These are phyloP conservation scores for Coleophoma eucalyptorum DNA, from an alignment of 2,329 filamentous ascomycete genomes.

Conservation along the genomic window DNA sequence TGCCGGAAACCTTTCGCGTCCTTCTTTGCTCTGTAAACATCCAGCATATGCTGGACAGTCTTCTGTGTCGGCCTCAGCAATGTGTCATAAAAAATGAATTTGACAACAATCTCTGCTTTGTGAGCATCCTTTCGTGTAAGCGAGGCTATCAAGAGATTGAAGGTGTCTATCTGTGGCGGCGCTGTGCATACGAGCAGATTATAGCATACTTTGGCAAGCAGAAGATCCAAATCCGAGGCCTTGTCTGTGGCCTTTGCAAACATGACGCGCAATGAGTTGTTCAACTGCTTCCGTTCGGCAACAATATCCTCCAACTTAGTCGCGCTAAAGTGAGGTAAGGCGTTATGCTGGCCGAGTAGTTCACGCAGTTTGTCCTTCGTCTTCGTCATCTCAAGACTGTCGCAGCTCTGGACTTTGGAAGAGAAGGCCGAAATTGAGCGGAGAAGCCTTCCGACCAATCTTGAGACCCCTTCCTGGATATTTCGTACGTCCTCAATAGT, in stretches of 20 bases:
- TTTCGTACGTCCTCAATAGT: slow-evolving; percentile 15
- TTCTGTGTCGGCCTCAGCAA: slow-evolving; percentile 20
- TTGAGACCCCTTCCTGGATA: slow-evolving; percentile 15
- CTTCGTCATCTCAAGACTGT: too few species aligned
- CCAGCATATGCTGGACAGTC: slow-evolving; percentile 22
- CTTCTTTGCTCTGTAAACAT: slow-evolving; percentile 20
- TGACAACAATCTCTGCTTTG: slow-evolving; percentile 44
- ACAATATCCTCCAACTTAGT: slow-evolving; percentile 5
- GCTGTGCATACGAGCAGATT: slow-evolving; percentile 61
- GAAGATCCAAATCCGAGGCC: slow-evolving; percentile 15
- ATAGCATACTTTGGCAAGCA: slow-evolving; percentile 44
- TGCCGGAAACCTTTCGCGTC: slow-evolving; percentile 18
- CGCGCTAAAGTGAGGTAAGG: slow-evolving; percentile 17
- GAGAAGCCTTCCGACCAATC: slow-evolving; percentile 18
- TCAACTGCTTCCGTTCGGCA: slow-evolving; percentile 15
- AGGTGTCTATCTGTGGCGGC: slow-evolving; percentile 64
- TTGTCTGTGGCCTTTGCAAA: slow-evolving; percentile 9
- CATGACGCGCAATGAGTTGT: slow-evolving; percentile 15
- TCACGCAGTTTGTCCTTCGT: too few species aligned
- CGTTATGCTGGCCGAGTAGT: not conserved
- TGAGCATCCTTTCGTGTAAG: slow-evolving; percentile 50
- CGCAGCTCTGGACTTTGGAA: too few species aligned
- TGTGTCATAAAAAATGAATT: slow-evolving; percentile 40
- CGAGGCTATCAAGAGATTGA: slow-evolving; percentile 59
- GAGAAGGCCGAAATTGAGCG: not conserved